Conservation (phyloP, 108 stramenopile species). For the Fistulifera solaris region DNA sequence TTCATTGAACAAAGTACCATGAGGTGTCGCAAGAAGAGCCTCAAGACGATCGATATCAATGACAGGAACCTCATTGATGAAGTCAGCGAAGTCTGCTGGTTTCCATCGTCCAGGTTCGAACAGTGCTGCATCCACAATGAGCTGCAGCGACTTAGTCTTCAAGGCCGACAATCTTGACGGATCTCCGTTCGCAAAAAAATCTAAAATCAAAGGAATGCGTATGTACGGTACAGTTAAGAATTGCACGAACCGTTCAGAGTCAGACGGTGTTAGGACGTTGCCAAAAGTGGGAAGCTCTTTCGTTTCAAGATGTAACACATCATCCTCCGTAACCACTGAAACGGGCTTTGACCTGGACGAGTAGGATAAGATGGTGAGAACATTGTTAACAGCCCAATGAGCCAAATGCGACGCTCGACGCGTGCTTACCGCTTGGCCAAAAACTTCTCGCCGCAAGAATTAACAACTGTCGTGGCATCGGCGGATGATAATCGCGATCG, state of each 20-base stretch:
- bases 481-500: constrained; percentile 75
- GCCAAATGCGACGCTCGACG: too few species aligned
- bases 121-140: constrained; percentile 89
- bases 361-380: background rate
- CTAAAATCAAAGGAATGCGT: constrained; percentile 90
- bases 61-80: constrained; percentile 70
- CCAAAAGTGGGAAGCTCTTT: constrained; percentile 91
- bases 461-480: constrained; percentile 84
- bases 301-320: constrained; percentile 85
- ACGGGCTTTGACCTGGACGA: constrained; percentile 50
- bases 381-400: too few species aligned
- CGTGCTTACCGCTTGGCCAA: constrained; percentile 60
- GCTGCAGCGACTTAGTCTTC: constrained; percentile 80
- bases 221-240: constrained; percentile 95
- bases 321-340: constrained; percentile 84
- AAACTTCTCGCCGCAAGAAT: constrained; percentile 84
- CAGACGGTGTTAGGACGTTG: constrained; percentile 74
- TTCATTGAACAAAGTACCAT: constrained; percentile 91
- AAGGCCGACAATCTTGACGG: constrained; percentile 81
- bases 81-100: constrained; percentile 64
- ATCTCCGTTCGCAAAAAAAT: constrained; percentile 94
- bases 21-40: constrained; percentile 75
- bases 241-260: constrained; percentile 88
- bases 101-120: constrained; percentile 95
- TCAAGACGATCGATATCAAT: constrained; percentile 67